Evolutionary conservation across 306 rosid genomes (phyloP).

Genomic region (Malus sieversii): DNA sequence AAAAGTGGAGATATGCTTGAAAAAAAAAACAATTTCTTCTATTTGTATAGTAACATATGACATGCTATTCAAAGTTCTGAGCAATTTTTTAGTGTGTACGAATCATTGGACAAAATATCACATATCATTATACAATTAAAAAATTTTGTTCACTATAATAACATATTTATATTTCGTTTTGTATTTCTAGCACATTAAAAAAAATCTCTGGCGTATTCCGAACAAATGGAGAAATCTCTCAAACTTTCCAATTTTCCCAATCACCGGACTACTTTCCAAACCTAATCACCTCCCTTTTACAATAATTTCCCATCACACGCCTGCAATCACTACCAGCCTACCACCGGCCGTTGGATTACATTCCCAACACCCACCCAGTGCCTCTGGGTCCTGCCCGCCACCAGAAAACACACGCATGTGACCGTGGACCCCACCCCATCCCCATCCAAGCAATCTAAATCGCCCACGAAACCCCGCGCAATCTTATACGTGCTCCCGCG

Average conservation of each 20-base stretch:
- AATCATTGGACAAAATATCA: no score
- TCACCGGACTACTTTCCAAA: neutral
- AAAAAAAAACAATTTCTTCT: no score
- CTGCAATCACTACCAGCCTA: neutral
- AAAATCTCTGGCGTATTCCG: no score
- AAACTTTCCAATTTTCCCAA: neutral
- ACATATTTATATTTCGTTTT: no score
- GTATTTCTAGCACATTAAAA: no score
- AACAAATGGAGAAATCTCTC: no score
- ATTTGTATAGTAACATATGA: no score
- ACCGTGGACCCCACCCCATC: neutral
- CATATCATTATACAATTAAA: no score
- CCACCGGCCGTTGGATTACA: neutral
- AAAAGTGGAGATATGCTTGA: no score
- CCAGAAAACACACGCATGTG: neutral
- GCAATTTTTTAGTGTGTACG: no score
- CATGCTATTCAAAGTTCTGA: fast-evolving
- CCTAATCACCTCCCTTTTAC: neutral
- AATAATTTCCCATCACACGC: neutral
- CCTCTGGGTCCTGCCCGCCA: neutral
- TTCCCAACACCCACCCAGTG: neutral
- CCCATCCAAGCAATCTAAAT: neutral
- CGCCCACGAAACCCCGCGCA: neutral
- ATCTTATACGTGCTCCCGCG: neutral
- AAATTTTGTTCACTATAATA: no score